Base-by-base conservation (phyloP, 306 rosid genomes). In the Quillaja saponaria region DNA sequence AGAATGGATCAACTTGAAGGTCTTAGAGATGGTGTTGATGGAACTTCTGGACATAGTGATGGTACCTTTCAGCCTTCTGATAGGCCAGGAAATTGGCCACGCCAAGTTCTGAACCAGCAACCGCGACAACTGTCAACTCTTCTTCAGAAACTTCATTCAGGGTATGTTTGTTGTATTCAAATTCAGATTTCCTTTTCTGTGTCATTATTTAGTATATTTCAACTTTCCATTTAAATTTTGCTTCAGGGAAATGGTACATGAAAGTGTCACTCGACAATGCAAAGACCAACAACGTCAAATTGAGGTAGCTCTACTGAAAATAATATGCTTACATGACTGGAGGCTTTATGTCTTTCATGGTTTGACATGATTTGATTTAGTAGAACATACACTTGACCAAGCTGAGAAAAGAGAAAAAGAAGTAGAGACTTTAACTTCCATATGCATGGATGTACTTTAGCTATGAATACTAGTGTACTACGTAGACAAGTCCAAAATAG, bases 121-220 rank as follows among this genome's bases (percentile, higher is more conserved):
- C 96, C 99, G 18, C 84, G 84, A 3, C 96, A 92, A 57, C 83
- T 89, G 62, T 80, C 94, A 33, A 81, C 86, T 73, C 89, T 92
- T 50, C 88, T 92, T 60, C 96, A 85, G 76, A 92, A 92, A 61
- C 96, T 92, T 68, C 96, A 92, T 78, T 92, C 96, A 12, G 88
- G 86, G 99, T 92, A 81, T 60, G n/a, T n/a, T n/a, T n/a, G n/a
- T 35, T 31, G 44, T 50, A 63, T 51, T 77, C 38, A 40, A 76
- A 50, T 52, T 34, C 66, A 17, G 53, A 52, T 13, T 37, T 38
- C 62, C 46, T 60, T 37, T 55, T 37, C 21, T 49, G 19, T 45
- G 37, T 18, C 62, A 34, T 52, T 63, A 33, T 28, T 65, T 67
- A 18, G 28, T 71, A 33, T 40, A 49, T 53, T 51, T 17, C 33